Conservation (phyloP, 2,329 filamentous ascomycete genomes). For the Cordyceps farinosa region DNA sequence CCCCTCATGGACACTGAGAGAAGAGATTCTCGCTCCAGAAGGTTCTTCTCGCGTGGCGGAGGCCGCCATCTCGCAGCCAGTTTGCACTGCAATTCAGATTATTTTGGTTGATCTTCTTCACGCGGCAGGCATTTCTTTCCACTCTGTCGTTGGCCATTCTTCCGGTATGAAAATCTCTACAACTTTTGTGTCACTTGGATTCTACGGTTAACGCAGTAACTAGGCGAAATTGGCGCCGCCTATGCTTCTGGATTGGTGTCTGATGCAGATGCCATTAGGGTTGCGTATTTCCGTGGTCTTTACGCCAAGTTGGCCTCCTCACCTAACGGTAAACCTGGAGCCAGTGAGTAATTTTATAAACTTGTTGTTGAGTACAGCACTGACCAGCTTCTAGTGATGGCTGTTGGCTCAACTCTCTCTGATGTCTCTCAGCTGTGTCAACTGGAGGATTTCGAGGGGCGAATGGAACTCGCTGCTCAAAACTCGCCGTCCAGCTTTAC, state of each 20-base stretch:
- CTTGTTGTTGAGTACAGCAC: too few species aligned
- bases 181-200: too few species aligned
- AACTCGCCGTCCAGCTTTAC: too few species aligned
- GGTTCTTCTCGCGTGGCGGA: slow-evolving; percentile 16
- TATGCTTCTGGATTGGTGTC: slow-evolving; percentile 43
- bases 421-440: too few species aligned
- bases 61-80: slow-evolving; percentile 26
- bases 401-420: too few species aligned
- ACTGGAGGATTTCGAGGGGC: too few species aligned
- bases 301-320: not conserved
- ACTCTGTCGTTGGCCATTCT: slow-evolving; percentile 42
- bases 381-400: too few species aligned
- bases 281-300: slow-evolving; percentile 23
- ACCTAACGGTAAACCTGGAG: too few species aligned
- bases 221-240: slow-evolving; percentile 42
- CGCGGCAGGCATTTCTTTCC: slow-evolving; percentile 29
- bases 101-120: slow-evolving; percentile 24
- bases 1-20: slow-evolving; percentile 23
- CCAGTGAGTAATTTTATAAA: too few species aligned
- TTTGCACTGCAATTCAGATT: slow-evolving; percentile 27
- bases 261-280: slow-evolving; percentile 20
- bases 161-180: slow-evolving; percentile 28
- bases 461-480: too few species aligned
- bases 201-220: not conserved
- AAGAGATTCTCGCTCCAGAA: slow-evolving; percentile 21